Conservation (phyloP, 73 alveolate genomes). For the Paramecium bursaria region DNA sequence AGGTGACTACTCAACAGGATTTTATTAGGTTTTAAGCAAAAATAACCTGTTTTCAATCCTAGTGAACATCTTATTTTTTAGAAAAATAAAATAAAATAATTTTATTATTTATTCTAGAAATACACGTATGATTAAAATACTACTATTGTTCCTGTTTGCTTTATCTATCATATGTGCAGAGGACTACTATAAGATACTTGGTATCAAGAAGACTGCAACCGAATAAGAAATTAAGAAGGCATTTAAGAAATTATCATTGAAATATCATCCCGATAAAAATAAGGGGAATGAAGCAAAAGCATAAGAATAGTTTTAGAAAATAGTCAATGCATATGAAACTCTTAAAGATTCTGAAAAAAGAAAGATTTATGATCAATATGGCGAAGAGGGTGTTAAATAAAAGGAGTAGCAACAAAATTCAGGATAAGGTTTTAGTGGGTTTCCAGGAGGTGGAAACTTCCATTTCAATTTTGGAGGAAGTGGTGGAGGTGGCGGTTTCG, state of each 20-base stretch:
- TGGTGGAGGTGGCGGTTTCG: conserved; percentile 84
- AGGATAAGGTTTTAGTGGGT: conserved; percentile 63
- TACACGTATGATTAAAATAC: too few species aligned
- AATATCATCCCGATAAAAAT: conserved; percentile 88
- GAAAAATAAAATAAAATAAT: too few species aligned
- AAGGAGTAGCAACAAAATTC: conserved; percentile 22
- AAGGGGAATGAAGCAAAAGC: conserved; percentile 87
- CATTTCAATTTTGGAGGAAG: conserved; percentile 83
- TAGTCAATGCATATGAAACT: conserved; percentile 94
- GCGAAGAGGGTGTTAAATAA: conserved; percentile 86
- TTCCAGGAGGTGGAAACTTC: conserved; percentile 69
- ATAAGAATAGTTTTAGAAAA: conserved; percentile 83
- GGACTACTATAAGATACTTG: conserved; percentile 81
- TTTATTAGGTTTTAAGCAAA: too few species aligned
- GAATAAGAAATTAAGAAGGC: conserved; percentile 78
- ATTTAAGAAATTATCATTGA: conserved; percentile 78
- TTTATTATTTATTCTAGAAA: too few species aligned
- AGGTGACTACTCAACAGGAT: too few species aligned
- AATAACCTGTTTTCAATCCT: too few species aligned
- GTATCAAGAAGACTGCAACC: conserved; percentile 71
- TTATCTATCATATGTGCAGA: conserved; percentile 71
- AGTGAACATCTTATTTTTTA: too few species aligned
- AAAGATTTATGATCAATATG: conserved; percentile 87
- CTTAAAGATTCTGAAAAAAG: conserved; percentile 86
- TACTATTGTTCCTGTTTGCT: too few species aligned